These are phyloP conservation scores for Anastatica hierochuntica DNA, from an alignment of 345 rosid species.

Conservation along the genomic window DNA sequence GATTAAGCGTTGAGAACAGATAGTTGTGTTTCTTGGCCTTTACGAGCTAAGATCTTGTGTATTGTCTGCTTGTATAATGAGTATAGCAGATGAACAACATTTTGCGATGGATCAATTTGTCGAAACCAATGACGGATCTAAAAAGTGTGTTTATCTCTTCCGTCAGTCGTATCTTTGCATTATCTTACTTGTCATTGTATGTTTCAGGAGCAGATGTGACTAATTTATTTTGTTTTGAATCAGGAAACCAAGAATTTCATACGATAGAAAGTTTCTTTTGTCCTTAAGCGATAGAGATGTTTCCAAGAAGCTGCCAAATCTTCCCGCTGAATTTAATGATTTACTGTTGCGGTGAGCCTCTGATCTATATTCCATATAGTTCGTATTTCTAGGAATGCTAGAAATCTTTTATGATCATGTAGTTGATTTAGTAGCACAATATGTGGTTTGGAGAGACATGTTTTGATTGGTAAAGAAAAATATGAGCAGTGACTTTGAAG, in stretches of 20 bases:
- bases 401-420: neutral
- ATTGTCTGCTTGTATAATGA: conserved; percentile 40
- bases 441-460: conserved; percentile 11
- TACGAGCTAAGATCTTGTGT: conserved; percentile 6
- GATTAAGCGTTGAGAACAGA: conserved; percentile 2
- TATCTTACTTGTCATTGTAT: neutral
- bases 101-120: conserved; percentile 29
- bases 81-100: conserved; percentile 43
- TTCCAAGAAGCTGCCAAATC: conserved; percentile 64
- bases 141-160: conserved; percentile 30
- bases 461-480: conserved; percentile 2
- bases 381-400: neutral
- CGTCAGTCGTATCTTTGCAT: neutral
- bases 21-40: neutral
- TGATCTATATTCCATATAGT: neutral
- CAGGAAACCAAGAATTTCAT: conserved; percentile 52
- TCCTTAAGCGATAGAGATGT: conserved; percentile 61
- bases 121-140: conserved; percentile 25
- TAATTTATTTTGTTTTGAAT: conserved; percentile 12
- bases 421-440: neutral
- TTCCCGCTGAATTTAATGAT: conserved; percentile 51
- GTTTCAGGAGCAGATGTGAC: neutral
- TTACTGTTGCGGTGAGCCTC: conserved; percentile 47
- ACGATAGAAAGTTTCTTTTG: conserved; percentile 59
- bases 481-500: conserved; percentile 52